Conservation (phyloP, 1,284 basidiomycete species). For the Agroathelia rolfsii region DNA sequence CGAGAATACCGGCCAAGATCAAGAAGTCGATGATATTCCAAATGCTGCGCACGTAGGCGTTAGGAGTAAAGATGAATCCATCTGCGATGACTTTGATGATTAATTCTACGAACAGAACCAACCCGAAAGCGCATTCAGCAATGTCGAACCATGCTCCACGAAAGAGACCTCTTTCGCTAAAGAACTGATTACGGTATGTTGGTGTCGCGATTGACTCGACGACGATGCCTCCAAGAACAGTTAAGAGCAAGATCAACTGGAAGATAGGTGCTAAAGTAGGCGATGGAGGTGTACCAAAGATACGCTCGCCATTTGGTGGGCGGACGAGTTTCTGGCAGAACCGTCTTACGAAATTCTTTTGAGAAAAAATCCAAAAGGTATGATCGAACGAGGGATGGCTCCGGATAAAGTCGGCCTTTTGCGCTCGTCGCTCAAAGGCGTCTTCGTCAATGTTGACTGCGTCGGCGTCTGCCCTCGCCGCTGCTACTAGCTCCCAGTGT, state of each 20-base stretch:
- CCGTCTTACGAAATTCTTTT: conserved; percentile 67
- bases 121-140: conserved; percentile 69
- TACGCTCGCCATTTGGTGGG: conserved; percentile 77
- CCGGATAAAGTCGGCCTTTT: conserved; percentile 82
- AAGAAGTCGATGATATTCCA: conserved; percentile 93
- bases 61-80: conserved; percentile 87
- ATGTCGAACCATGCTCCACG: conserved; percentile 85
- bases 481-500: conserved; percentile 63
- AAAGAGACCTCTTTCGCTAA: conserved; percentile 45
- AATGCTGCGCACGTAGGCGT: conserved; percentile 84
- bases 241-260: conserved; percentile 64
- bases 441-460: conserved; percentile 47
- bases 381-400: conserved; percentile 88
- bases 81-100: conserved; percentile 89
- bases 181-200: conserved; percentile 74
- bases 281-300: conserved; percentile 67
- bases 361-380: conserved; percentile 84
- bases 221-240: conserved; percentile 79
- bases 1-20: conserved; percentile 73
- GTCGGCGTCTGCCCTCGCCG: conserved; percentile 41
- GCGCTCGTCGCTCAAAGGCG: conserved; percentile 67
- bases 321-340: conserved; percentile 81
- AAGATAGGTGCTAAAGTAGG: conserved; percentile 64
- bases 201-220: conserved; percentile 85
- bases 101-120: conserved; percentile 78